Percentiles rank a stretch among this genome's conserved stretches.
phyloP scores from a whole-genome alignment of 108 stramenopile species.

The Schizochytrium sp. region DNA sequence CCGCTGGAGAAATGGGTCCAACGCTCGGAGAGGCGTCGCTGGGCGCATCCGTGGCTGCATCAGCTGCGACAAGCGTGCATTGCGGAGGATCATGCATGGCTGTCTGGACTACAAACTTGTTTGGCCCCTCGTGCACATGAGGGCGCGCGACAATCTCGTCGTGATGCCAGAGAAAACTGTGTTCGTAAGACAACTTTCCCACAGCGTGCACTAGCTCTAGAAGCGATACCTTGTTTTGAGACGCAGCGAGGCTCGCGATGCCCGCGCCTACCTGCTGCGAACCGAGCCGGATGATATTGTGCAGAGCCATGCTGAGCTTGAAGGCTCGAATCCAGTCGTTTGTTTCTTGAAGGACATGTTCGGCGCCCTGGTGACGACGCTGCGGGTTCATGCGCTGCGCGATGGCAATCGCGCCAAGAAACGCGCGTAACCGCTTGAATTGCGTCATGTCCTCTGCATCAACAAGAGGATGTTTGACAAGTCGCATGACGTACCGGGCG shows the following conservation, averaged over 20 bases:
- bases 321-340: background rate
- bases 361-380: background rate
- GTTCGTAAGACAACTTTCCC: no score
- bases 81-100: no score
- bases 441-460: background rate
- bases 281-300: background rate
- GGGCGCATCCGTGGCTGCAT: no score
- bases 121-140: no score
- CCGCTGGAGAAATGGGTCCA: background rate
- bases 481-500: background rate
- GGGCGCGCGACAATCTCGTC: no score
- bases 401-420: background rate
- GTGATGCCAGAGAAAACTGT: no score
- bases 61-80: no score
- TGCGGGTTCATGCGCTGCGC: conserved; percentile 11
- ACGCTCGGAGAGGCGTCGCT: background rate
- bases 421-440: background rate
- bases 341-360: background rate
- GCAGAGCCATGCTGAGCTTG: background rate
- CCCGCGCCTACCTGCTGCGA: background rate
- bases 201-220: background rate
- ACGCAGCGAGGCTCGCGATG: background rate
- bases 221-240: background rate
- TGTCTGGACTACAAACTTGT: no score
- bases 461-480: background rate